A percentile compares a stretch with the other conserved stretches of the same genome.
phyloP scores from a whole-genome alignment of 225 moss, liverwort and hornwort species.

The Lunularia cruciata region DNA sequence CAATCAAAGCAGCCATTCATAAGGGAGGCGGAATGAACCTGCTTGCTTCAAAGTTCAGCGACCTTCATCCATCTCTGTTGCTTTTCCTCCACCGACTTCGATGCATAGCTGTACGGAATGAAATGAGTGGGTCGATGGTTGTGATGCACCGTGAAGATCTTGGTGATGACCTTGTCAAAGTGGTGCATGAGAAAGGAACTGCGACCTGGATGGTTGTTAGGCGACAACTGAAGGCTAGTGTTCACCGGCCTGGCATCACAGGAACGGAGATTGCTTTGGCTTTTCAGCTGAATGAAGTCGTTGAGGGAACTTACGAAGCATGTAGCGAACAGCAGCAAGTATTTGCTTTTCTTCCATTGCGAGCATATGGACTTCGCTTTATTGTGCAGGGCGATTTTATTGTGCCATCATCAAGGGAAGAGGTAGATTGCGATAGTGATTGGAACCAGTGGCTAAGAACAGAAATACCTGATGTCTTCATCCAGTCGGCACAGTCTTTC shows the following conservation, averaged over 20 bases:
- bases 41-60: slow-evolving; percentile 79
- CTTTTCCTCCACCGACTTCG: slow-evolving; percentile 86
- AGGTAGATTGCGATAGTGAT: slow-evolving; percentile 88
- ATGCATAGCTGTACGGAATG: slow-evolving; percentile 74
- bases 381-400: slow-evolving; percentile 91
- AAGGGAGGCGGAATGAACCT: slow-evolving; percentile 67
- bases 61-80: slow-evolving; percentile 88
- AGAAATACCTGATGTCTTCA: slow-evolving; percentile 72
- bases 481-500: slow-evolving; percentile 34
- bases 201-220: slow-evolving; percentile 90
- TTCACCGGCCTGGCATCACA: slow-evolving; percentile 64
- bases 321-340: slow-evolving; percentile 84
- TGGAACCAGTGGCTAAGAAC: slow-evolving; percentile 98
- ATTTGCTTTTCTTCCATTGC: slow-evolving; percentile 90
- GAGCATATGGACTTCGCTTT: slow-evolving; percentile 88
- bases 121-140: slow-evolving; percentile 60
- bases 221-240: slow-evolving; percentile 62
- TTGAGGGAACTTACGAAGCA: slow-evolving; percentile 57
- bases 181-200: slow-evolving; percentile 65
- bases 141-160: slow-evolving; percentile 77
- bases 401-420: slow-evolving; percentile 92
- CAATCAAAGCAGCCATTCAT: slow-evolving; percentile 71
- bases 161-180: slow-evolving; percentile 72
- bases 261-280: slow-evolving; percentile 82
- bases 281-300: slow-evolving; percentile 63